These are phyloP conservation scores for Chlamydomonas sp. DNA, from an alignment of 139 green algal genomes.

Conservation along the genomic window DNA sequence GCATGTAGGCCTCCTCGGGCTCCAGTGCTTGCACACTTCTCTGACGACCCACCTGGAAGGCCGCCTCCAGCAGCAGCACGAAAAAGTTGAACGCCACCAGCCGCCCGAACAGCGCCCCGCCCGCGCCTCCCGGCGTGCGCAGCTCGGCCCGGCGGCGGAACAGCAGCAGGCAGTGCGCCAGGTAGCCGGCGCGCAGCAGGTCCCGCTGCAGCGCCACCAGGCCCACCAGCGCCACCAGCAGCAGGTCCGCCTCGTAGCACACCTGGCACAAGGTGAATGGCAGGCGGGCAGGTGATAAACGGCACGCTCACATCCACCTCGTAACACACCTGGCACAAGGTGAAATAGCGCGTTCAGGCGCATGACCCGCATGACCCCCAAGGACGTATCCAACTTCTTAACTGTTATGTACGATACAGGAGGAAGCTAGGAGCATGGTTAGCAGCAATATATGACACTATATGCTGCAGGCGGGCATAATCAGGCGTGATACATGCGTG, in stretches of 20 bases:
- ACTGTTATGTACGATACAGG: no score
- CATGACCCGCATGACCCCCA: no score
- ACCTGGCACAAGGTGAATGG: background rate
- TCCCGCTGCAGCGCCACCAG: slow-evolving; percentile 76
- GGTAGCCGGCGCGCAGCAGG: slow-evolving; percentile 82
- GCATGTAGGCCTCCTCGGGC: background rate
- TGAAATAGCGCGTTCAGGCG: no score
- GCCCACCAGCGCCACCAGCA: slow-evolving; percentile 53
- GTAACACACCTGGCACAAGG: no score
- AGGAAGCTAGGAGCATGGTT: no score
- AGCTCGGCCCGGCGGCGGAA: slow-evolving; percentile 60
- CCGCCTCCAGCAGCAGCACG: slow-evolving; percentile 70
- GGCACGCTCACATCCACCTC: no score
- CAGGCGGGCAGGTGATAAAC: background rate
- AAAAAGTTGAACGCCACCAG: slow-evolving; percentile 80
- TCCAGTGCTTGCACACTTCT: background rate
- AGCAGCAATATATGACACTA: no score
- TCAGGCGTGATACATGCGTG: no score
- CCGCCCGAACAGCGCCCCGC: slow-evolving; percentile 65
- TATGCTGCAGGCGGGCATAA: no score
- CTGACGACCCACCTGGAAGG: slow-evolving; percentile 61
- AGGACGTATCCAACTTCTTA: no score
- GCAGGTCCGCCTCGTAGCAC: slow-evolving; percentile 10
- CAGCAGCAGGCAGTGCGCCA: slow-evolving; percentile 77
- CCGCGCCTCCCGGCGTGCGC: background rate